Evolutionary conservation across 1,284 basidiomycete genomes (phyloP).

Genomic region (Golubevia pallescens): DNA sequence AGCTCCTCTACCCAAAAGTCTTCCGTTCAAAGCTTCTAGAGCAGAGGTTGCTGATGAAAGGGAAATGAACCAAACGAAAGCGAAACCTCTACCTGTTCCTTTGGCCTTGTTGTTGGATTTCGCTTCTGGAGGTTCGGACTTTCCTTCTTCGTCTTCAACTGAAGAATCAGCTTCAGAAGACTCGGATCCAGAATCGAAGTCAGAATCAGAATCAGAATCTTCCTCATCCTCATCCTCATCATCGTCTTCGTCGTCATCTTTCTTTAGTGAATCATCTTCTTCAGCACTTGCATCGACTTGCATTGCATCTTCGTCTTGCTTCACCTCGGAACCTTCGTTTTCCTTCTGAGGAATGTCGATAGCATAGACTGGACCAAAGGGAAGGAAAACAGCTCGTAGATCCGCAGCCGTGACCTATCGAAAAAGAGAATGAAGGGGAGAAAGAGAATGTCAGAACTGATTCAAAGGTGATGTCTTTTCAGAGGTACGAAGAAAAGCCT

Average conservation of each 20-base stretch:
- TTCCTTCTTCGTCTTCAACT: too few species aligned
- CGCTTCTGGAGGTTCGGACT: too few species aligned
- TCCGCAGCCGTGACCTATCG: slow-evolving; percentile 25
- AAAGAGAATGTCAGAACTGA: too few species aligned
- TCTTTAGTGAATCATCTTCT: not conserved
- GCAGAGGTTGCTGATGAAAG: slow-evolving; percentile 85
- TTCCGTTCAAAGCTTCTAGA: slow-evolving; percentile 84
- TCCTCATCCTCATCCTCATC: slow-evolving; percentile 27
- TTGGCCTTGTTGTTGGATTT: slow-evolving; percentile 14
- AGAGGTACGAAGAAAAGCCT: not conserved
- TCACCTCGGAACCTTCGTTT: slow-evolving; percentile 6
- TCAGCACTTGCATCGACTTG: not conserved
- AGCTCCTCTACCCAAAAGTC: slow-evolving; percentile 74
- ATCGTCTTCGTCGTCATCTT: too few species aligned
- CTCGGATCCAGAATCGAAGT: too few species aligned
- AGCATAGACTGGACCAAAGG: slow-evolving; percentile 54
- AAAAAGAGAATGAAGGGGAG: not conserved
- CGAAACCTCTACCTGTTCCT: slow-evolving; percentile 78
- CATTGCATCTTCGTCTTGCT: slow-evolving; percentile 6
- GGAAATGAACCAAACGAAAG: slow-evolving; percentile 92
- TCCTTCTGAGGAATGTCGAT: slow-evolving; percentile 39
- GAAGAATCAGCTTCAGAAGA: slow-evolving; percentile 27
- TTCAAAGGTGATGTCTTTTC: not conserved
- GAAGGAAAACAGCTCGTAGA: slow-evolving; percentile 52
- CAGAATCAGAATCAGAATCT: too few species aligned